Evolutionary conservation across 2,329 filamentous ascomycete genomes (phyloP).

Genomic region (Trichoderma aggressivum): DNA sequence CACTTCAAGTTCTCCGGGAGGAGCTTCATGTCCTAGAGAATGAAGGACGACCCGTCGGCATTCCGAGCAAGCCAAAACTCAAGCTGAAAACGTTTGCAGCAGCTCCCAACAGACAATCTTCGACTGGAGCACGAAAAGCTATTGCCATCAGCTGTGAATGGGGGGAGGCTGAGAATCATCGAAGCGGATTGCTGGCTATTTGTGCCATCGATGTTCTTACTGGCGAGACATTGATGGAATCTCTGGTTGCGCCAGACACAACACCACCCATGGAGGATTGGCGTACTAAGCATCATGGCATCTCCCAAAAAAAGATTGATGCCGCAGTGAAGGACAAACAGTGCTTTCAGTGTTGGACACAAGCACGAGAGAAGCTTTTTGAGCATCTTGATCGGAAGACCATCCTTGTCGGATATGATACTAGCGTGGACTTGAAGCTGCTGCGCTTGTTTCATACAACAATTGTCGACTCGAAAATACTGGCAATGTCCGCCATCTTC

Average conservation of each 20-base stretch:
- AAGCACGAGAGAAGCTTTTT: not conserved
- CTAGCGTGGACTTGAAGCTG: not conserved
- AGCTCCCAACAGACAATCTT: not conserved
- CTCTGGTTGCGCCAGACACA: not conserved
- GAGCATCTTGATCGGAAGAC: not conserved
- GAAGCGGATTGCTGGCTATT: not conserved
- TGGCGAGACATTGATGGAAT: not conserved
- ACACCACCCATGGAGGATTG: not conserved
- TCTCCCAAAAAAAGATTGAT: accelerated
- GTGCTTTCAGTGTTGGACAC: not conserved
- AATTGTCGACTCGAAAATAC: not conserved
- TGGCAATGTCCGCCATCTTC: not conserved
- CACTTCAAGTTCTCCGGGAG: not conserved
- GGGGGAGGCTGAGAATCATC: too few species aligned
- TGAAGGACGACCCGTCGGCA: not conserved
- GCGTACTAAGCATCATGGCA: not conserved
- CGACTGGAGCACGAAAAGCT: not conserved
- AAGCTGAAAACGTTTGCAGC: not conserved
- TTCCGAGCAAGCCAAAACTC: not conserved
- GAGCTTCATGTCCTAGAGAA: not conserved
- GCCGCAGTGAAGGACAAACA: not conserved
- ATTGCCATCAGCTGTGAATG: not conserved
- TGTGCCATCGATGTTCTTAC: not conserved
- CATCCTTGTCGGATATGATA: not conserved
- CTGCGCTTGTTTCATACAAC: not conserved